Evolutionary conservation across 2,329 filamentous ascomycete genomes (phyloP), one percentile per base, ranked within the genome.

Genomic region (Penicillium sp.): DNA sequence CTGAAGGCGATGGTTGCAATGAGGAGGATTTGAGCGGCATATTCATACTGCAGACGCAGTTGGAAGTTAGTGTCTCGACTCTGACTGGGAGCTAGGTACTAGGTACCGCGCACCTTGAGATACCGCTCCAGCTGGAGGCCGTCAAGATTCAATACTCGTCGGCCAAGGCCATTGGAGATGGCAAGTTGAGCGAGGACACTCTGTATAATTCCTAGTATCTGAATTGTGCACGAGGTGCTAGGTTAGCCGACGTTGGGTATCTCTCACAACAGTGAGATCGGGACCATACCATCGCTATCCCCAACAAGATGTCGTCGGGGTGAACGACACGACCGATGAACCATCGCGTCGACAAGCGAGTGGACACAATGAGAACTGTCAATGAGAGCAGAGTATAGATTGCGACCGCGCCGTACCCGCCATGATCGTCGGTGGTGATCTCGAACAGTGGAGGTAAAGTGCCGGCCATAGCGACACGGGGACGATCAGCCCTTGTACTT

Each of bases 401-500:
- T 14, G 66, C 52, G n/a, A 68, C 66, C 5, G 64, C 66, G 10
- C 55, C 52, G 50, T 67, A 68, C 39, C 66, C 66, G 17, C 64
- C 66, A 48, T 68, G 64, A 56, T 68, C 64, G n/a, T 64, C 60
- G 20, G 62, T 59, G 14, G 66, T 58, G 12, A 68, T 68, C 12
- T 59, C 43, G 41, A 68, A 68, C 20, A 68, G 62, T 15, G 66
- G 66, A 43, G 66, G 66, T 42, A 67, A 20, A 7, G 63, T 63
- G 53, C 66, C 66, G 17, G 66, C 66, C 62, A 64, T 64, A 5
- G 22, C 47, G 15, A 54, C 38, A 17, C 41, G 17, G 45, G 35
- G 38, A 57, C 14, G 42, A 55, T 47, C 52, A 55, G 52, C 52
- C 52, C 41, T 55, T 55, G 52, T 38, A 43, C 31, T 49, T 55